phyloP scores from a whole-genome alignment of 345 rosid genomes.

The Aurinia saxatilis region DNA sequence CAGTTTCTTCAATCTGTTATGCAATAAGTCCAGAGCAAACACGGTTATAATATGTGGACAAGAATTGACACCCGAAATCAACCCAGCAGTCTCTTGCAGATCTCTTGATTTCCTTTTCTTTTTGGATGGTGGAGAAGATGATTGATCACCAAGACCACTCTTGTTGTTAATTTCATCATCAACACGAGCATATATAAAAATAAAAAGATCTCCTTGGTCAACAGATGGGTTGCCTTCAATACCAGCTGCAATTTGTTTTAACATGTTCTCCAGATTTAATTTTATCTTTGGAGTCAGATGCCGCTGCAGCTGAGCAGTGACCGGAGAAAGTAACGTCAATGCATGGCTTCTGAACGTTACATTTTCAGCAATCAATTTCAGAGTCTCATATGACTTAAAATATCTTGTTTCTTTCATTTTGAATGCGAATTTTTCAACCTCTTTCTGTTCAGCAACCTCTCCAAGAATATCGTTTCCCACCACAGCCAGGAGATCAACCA shows the following conservation, averaged over 20 bases:
- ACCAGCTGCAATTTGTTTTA: constrained; percentile 66
- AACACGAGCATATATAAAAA: constrained; percentile 55
- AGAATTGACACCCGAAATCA: constrained; percentile 34
- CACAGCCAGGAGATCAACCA: constrained; percentile 66
- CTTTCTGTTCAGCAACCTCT: constrained; percentile 88
- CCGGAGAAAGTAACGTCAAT: constrained; percentile 58
- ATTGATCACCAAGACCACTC: constrained; percentile 30
- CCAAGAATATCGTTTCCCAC: constrained; percentile 80
- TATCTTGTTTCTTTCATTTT: constrained; percentile 89
- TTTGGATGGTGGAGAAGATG: constrained; percentile 18
- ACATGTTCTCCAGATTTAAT: constrained; percentile 62
- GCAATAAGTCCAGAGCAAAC: constrained; percentile 67
- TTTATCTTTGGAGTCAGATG: constrained; percentile 71
- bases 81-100: constrained; percentile 27
- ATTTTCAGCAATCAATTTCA: constrained; percentile 62
- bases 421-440: constrained; percentile 69
- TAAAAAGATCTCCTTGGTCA: constrained; percentile 61
- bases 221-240: constrained; percentile 75
- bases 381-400: constrained; percentile 64
- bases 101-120: constrained; percentile 22
- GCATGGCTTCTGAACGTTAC: constrained; percentile 65
- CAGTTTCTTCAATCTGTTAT: constrained; percentile 46
- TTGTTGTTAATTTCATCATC: constrained; percentile 53
- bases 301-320: constrained; percentile 51
- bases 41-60: constrained; percentile 63